Evolutionary conservation across 208 protist species (phyloP), one percentile per base, ranked within the genome.

Genomic region (Crithidia thermophila): DNA sequence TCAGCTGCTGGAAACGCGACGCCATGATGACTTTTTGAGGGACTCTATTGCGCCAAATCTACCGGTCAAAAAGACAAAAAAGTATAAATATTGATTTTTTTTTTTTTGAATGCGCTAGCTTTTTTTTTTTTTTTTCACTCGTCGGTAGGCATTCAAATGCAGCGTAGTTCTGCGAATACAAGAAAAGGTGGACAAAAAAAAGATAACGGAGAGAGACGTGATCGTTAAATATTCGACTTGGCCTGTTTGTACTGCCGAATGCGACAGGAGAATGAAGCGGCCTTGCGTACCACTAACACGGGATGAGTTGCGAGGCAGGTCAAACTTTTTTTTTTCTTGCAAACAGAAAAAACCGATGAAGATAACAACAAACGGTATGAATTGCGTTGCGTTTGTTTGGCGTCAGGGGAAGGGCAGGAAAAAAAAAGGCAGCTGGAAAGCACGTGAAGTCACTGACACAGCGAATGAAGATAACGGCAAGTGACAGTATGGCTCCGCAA

Each of bases 1-100:
- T 36, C 46, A 90, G 67, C 56, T 78, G 70, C 43, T 82, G 47
- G 20, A 87, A 87, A 13, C 78, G 73, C 18, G 46, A 66, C 25
- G 47, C 42, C 68, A 75, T 75, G 21, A 1, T 30, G 18, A n/a
- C n/a, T n/a, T n/a, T n/a, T n/a, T n/a, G 14, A 36, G 10, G 8
- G 34, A n/a, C 21, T 13, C 4, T 2, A 8, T 11, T 14, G 27
- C 14, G 49, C 3, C n/a, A n/a, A n/a, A n/a, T n/a, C n/a, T 46
- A 18, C 0, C 6, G 16, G 18, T 46, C 5, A 20, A 46, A n/a
- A 20, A 13, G 16, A 46, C 9, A 21, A 18, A 46, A 13, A 46
- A 46, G 40, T 7, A 6, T 0, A 46, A 46, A 46, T 46, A n/a
- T n/a, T 9, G 20, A 46, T 8, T 9, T 6, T 8, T 9, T 21